phyloP scores from a whole-genome alignment of 208 protist species.

The Naegleria fowleri region DNA sequence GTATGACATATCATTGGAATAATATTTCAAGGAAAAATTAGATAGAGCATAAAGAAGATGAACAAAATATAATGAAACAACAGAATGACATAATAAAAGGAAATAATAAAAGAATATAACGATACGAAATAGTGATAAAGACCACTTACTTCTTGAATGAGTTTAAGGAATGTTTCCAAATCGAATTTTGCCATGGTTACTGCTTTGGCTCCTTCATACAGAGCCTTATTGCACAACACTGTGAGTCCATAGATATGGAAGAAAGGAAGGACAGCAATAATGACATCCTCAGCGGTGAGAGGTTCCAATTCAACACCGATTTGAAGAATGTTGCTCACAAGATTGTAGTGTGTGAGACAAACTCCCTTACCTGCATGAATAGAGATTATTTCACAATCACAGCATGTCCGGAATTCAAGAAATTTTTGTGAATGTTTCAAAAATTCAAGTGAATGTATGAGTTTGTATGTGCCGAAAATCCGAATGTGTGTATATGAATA shows the following conservation, averaged over 20 bases:
- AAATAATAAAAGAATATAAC: too few relatives aligned
- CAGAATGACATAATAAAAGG: too few relatives aligned
- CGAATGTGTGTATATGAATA: too few relatives aligned
- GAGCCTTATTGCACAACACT: not conserved
- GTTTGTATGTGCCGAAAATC: too few relatives aligned
- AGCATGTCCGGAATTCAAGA: too few relatives aligned
- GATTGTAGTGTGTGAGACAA: slow-evolving; percentile 48
- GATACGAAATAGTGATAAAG: too few relatives aligned
- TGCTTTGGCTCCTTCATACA: not conserved
- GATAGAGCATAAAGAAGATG: too few relatives aligned
- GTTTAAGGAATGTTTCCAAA: not conserved
- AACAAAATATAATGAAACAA: too few relatives aligned
- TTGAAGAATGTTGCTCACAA: slow-evolving; percentile 48
- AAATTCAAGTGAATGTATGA: too few relatives aligned
- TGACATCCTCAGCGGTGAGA: slow-evolving; percentile 28
- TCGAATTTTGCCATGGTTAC: not conserved
- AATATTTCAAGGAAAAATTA: too few relatives aligned
- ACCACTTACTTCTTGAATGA: not conserved
- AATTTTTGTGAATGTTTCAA: too few relatives aligned
- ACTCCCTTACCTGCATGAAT: slow-evolving; percentile 46
- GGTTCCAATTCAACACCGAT: slow-evolving; percentile 15
- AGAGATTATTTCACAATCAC: not conserved
- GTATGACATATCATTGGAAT: too few relatives aligned
- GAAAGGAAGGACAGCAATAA: slow-evolving; percentile 47
- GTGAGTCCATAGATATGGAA: slow-evolving; percentile 57